Conservation (phyloP, 768 basidiomycete genomes). For the Gloeopeniophorella convolvens region DNA sequence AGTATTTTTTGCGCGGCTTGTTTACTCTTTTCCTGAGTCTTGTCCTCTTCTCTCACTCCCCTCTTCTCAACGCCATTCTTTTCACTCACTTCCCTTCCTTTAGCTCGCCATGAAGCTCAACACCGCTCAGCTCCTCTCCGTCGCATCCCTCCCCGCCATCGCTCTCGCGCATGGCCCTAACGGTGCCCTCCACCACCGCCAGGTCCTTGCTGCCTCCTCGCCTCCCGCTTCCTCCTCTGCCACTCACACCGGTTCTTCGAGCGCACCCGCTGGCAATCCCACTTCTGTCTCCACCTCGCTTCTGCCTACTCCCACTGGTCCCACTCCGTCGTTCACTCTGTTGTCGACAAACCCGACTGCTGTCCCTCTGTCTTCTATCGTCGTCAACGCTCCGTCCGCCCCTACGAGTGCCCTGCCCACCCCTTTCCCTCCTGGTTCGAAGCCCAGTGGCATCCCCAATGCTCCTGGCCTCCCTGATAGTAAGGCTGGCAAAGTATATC, state of each 20-base stretch:
- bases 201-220: conserved; percentile 19
- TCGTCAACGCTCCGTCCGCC: conserved; percentile 36
- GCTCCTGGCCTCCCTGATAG: conserved; percentile 32
- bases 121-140: conserved; percentile 26
- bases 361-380: conserved; percentile 46
- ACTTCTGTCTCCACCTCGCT: not conserved
- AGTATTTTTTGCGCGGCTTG: not conserved
- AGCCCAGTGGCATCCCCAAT: conserved; percentile 30
- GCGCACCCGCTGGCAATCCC: not conserved
- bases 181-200: conserved; percentile 21
- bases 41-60: conserved; percentile 13
- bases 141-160: conserved; percentile 33
- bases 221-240: conserved; percentile 19
- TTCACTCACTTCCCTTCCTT: not conserved
- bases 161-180: conserved; percentile 34
- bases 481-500: too few relatives aligned
- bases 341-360: conserved; percentile 54
- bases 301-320: conserved; percentile 10
- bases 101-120: conserved; percentile 28
- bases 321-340: conserved; percentile 39
- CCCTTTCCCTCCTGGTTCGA: conserved; percentile 44
- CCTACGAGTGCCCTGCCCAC: conserved; percentile 40
- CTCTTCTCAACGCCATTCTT: not conserved
- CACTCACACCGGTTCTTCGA: too few relatives aligned
- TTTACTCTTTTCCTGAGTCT: not conserved